These are phyloP conservation scores for Ophiocordyceps camponoti-floridani DNA, from an alignment of 2,329 filamentous ascomycete genomes.

Conservation along the genomic window DNA sequence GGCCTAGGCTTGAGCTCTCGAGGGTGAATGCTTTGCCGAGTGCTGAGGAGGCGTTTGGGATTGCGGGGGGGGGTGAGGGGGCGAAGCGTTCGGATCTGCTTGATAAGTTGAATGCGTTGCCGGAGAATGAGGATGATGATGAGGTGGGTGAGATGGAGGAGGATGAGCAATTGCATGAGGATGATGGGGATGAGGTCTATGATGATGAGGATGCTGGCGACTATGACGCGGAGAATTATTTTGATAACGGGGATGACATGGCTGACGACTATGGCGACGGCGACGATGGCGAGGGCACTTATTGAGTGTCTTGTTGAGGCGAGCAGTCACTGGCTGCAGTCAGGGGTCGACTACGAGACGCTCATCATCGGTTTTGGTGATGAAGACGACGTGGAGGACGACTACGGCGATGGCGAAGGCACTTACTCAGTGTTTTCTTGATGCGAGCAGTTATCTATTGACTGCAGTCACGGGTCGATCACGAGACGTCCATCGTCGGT, in stretches of 20 bases:
- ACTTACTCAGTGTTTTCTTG: no score
- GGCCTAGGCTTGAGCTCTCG: slow-evolving; percentile 26
- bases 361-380: no score
- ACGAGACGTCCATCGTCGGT: no score
- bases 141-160: slow-evolving; percentile 30
- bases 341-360: no score
- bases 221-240: slow-evolving; percentile 43
- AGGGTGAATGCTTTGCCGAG: slow-evolving; percentile 28
- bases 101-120: slow-evolving; percentile 25
- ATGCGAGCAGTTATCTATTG: no score
- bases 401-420: no score
- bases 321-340: no score
- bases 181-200: slow-evolving; percentile 29
- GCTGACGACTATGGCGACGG: slow-evolving; percentile 32
- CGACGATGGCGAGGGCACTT: slow-evolving; percentile 28
- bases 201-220: slow-evolving; percentile 43
- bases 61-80: slow-evolving; percentile 12
- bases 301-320: slow-evolving; percentile 11
- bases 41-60: slow-evolving; percentile 31
- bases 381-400: no score
- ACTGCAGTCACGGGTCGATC: no score
- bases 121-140: slow-evolving; percentile 28
- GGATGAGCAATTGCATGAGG: slow-evolving; percentile 27
- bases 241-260: slow-evolving; percentile 38
- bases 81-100: no score